A percentile compares a stretch with the other conserved stretches of the same genome.
Evolutionary conservation across 169 alveolate genomes (phyloP).

Genomic region (Plasmodium vivax): DNA sequence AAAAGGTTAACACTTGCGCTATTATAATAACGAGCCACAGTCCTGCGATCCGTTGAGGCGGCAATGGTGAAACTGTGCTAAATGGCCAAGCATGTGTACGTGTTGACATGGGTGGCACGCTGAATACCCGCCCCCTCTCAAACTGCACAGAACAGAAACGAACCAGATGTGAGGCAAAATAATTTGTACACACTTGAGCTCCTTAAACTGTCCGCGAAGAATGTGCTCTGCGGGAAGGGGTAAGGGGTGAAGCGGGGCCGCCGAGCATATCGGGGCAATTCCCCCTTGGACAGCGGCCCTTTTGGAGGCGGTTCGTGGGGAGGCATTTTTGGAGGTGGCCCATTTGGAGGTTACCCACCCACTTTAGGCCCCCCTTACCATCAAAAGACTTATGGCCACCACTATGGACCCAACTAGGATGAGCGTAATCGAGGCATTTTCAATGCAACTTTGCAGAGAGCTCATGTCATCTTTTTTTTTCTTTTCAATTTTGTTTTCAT

Average conservation of each 20-base stretch:
- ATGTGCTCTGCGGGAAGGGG: constrained; percentile 8
- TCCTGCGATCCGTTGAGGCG: constrained; percentile 18
- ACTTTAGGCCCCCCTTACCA: background rate
- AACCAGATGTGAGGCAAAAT: constrained; percentile 52
- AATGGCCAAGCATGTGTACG: background rate
- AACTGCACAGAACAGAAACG: background rate
- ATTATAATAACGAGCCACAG: constrained; percentile 25
- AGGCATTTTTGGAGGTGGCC: background rate
- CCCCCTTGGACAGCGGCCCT: background rate
- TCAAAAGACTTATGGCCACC: constrained; percentile 16
- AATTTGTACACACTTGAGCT: constrained; percentile 16
- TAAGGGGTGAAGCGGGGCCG: background rate
- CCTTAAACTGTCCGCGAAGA: constrained; percentile 2
- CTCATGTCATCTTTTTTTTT: constrained; percentile 14
- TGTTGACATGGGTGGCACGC: background rate
- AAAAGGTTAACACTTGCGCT: constrained; percentile 18
- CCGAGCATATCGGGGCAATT: background rate
- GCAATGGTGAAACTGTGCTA: background rate
- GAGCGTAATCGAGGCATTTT: constrained; percentile 57
- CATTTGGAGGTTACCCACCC: background rate
- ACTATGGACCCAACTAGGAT: constrained; percentile 36
- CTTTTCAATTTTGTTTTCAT: constrained; percentile 27
- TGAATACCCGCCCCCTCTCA: background rate
- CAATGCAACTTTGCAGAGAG: constrained; percentile 30
- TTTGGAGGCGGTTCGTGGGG: background rate